Evolutionary conservation across 176 grass and related monocot species (phyloP).

Genomic region (Oryza meridionalis): DNA sequence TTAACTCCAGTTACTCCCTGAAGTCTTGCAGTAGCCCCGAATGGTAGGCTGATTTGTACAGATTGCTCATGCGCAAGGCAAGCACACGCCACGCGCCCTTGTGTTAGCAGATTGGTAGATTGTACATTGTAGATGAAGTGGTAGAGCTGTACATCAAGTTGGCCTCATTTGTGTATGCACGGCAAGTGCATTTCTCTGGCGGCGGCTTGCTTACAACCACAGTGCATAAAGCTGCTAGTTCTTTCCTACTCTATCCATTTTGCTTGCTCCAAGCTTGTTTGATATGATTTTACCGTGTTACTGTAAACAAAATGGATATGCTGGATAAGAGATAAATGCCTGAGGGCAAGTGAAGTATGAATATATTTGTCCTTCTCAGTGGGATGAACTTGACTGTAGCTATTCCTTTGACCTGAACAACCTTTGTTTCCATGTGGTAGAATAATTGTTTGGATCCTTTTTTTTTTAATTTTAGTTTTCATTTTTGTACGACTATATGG

Average conservation of each 20-base stretch:
- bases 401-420: neutral
- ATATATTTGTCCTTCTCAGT: neutral
- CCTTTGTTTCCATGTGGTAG: neutral
- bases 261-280: conserved; percentile 19
- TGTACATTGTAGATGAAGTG: conserved; percentile 25
- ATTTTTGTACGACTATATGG: neutral
- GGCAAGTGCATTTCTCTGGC: conserved; percentile 1
- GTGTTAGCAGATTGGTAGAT: conserved; percentile 31
- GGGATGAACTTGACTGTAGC: neutral
- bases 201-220: conserved; percentile 1
- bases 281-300: conserved; percentile 25
- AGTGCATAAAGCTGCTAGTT: conserved; percentile 8
- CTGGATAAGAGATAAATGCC: neutral
- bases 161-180: conserved; percentile 7
- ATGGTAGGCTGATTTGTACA: conserved; percentile 31
- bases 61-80: conserved; percentile 34
- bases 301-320: conserved; percentile 15
- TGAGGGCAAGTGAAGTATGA: neutral
- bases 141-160: neutral
- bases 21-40: neutral
- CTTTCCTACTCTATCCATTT: neutral
- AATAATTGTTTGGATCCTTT: neutral
- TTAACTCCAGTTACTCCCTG: conserved; percentile 28
- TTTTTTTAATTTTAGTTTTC: neutral
- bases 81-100: neutral